These are phyloP conservation scores for Talaromyces piceae DNA, from an alignment of 2,329 filamentous ascomycete species.

Conservation along the genomic window DNA sequence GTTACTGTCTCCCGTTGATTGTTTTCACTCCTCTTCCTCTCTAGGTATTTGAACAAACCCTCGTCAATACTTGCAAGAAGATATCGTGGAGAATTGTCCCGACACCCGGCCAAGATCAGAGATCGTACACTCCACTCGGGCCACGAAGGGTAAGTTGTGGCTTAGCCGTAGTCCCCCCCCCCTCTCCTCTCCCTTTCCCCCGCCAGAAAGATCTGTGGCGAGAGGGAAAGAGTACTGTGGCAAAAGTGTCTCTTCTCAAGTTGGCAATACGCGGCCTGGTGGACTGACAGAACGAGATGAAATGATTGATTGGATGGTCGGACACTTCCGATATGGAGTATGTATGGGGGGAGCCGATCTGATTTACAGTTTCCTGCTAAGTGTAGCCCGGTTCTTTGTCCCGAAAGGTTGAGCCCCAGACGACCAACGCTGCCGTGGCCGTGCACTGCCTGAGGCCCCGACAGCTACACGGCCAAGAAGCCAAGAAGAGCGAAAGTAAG, in stretches of 20 bases:
- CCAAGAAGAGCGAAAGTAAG: not conserved
- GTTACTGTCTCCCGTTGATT: too few species aligned
- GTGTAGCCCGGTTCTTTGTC: too few species aligned
- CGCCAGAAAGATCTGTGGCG: not conserved
- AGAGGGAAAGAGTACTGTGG: not conserved
- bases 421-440: too few species aligned
- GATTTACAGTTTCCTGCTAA: too few species aligned
- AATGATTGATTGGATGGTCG: not conserved
- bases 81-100: too few species aligned
- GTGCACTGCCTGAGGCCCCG: too few species aligned
- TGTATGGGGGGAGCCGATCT: not conserved
- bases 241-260: not conserved
- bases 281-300: not conserved
- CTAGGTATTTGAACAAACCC: too few species aligned
- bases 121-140: not conserved
- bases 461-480: not conserved
- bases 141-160: not conserved
- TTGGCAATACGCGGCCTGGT: not conserved
- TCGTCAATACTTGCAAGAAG: too few species aligned
- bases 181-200: too few species aligned
- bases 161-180: not conserved
- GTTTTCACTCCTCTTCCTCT: too few species aligned
- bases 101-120: too few species aligned
- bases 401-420: too few species aligned
- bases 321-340: not conserved